phyloP scores from a whole-genome alignment of 148 eudicot species.

The Chenopodium berlandieri region DNA sequence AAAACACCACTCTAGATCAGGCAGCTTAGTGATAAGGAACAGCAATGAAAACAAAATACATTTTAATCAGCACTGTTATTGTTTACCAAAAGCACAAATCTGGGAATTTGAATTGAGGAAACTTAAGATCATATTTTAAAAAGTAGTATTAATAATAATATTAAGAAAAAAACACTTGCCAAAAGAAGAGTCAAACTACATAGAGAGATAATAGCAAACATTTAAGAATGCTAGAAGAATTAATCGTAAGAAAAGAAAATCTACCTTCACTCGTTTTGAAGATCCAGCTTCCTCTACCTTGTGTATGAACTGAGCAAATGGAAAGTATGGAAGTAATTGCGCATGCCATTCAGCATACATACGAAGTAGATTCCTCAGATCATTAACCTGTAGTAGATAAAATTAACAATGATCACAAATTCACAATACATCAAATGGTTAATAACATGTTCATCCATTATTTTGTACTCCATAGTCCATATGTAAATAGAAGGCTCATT shows the following conservation, averaged over 20 bases:
- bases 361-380: slow-evolving; percentile 69
- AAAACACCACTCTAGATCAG: not conserved
- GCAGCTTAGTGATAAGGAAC: not conserved
- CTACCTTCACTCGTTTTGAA: slow-evolving; percentile 74
- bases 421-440: not conserved
- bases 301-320: slow-evolving; percentile 81
- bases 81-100: not conserved
- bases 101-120: not conserved
- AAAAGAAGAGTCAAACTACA: not conserved
- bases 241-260: not conserved
- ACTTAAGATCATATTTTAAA: not conserved
- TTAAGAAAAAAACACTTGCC: not conserved
- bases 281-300: slow-evolving; percentile 88
- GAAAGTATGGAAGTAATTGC: slow-evolving; percentile 76
- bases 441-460: not conserved
- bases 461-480: not conserved
- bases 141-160: too few relatives aligned
- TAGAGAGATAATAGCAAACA: not conserved
- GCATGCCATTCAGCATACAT: slow-evolving; percentile 91
- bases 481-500: not conserved
- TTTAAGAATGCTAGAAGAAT: not conserved
- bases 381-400: slow-evolving; percentile 52
- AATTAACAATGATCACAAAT: not conserved
- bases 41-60: not conserved
- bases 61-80: not conserved